Evolutionary conservation across 23 red algal genomes (phyloP), one percentile per base, ranked within the genome.

Genomic region (Cyanidioschyzon merolae): DNA sequence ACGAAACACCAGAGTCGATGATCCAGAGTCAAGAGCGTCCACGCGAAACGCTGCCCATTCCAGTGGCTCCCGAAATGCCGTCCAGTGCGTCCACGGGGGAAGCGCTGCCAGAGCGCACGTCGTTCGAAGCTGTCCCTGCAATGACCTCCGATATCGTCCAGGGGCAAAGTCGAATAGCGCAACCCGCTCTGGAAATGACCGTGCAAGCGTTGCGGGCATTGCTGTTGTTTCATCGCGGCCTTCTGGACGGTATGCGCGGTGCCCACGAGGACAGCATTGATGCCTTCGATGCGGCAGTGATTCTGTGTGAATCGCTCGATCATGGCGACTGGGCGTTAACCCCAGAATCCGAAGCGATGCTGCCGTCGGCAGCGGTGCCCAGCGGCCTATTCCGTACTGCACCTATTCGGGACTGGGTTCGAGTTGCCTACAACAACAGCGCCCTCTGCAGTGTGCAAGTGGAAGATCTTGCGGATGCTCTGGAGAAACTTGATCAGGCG

Each of bases 221-320:
- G 63, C 63, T 71, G 63, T 32, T 71, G 16, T 71, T 71, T 35
- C 63, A 71, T 27, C 63, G 63, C 63, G 63, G 63, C 12, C 63
- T 71, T 7, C n/a, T 71, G 63, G n/a, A 32, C n/a, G 29, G n/a
- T 25, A 35, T 35, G 2, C n/a, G 32, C 29, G 63, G 32, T 3
- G n/a, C 21, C 12, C 29, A 32, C 29, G 32, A 35, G 7, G 63
- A 71, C n/a, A 27, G n/a, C 21, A 35, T 32, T 7, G 63, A 71
- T 71, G 63, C 63, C 7, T 71, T 71, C 29, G 63, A 71, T 35
- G 63, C 63, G 7, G 63, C 63, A 15, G 32, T 35, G n/a, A 71
- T 71, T 7, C 32, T 71, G 16, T 71, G 21, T 27, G 63, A 71
- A 27, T 71, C 63, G 63, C 21, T 71, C 3, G n/a, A 32, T 7